These are phyloP conservation scores for Rhizoclosmatium globosum DNA, from an alignment of 192 early-diverging fungal genomes.

Conservation along the genomic window DNA sequence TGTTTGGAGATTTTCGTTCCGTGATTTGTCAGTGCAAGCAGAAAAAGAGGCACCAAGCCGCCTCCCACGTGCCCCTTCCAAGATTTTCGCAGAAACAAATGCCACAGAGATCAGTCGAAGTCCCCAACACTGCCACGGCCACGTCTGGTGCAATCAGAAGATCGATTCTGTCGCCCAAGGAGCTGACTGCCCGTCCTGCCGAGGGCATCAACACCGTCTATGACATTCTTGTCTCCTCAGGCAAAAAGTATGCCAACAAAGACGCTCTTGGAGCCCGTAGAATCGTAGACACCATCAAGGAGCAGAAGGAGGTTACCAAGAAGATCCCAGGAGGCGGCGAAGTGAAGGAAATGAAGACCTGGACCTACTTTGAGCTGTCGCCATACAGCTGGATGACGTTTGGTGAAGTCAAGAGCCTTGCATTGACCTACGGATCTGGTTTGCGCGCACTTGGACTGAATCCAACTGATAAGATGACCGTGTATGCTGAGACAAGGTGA, in stretches of 20 bases:
- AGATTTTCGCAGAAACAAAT: no score
- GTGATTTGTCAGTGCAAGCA: no score
- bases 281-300: slow-evolving; percentile 68
- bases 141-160: neutral
- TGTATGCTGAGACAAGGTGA: slow-evolving; percentile 51
- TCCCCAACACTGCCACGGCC: neutral
- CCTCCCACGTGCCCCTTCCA: no score
- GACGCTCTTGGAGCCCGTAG: slow-evolving; percentile 70
- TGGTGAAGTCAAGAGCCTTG: slow-evolving; percentile 61
- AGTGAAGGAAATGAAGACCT: slow-evolving; percentile 70
- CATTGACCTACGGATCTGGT: slow-evolving; percentile 73
- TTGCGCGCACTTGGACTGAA: slow-evolving; percentile 70
- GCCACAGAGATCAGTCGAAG: neutral
- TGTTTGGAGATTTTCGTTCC: no score
- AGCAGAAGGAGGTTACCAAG: slow-evolving; percentile 76
- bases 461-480: slow-evolving; percentile 45
- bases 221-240: neutral
- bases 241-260: neutral
- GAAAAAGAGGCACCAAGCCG: no score
- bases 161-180: neutral
- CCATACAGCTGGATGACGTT: slow-evolving; percentile 84
- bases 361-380: slow-evolving; percentile 77
- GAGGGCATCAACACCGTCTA: slow-evolving; percentile 2
- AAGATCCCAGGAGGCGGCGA: slow-evolving; percentile 56
- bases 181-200: neutral